Conservation (phyloP, 192 early-diverging fungal genomes). For the Backusella sp. region DNA sequence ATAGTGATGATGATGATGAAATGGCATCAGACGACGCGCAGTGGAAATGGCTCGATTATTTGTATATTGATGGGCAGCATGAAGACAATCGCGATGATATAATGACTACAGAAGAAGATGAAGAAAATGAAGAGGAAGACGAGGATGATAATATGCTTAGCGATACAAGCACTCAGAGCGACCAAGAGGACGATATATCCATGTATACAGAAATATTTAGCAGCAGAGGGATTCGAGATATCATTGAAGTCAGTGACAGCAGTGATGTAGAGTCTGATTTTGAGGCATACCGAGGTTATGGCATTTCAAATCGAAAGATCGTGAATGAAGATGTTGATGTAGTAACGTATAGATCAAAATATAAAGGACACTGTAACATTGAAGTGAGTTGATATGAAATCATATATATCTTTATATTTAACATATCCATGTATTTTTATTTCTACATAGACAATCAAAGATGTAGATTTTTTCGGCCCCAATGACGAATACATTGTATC, state of each 20-base stretch:
- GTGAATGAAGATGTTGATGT: slow-evolving; percentile 17
- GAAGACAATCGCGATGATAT: background rate
- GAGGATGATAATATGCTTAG: slow-evolving; percentile 9
- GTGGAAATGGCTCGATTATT: background rate
- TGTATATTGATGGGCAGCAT: background rate
- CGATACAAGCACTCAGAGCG: slow-evolving; percentile 9
- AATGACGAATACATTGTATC: slow-evolving; percentile 70
- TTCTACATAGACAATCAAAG: slow-evolving; percentile 61
- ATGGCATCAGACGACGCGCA: background rate
- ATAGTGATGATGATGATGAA: slow-evolving; percentile 5
- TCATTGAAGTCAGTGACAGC: slow-evolving; percentile 24
- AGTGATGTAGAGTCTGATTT: slow-evolving; percentile 1
- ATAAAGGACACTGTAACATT: slow-evolving; percentile 33
- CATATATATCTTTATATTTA: background rate
- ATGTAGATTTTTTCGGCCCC: slow-evolving; percentile 69
- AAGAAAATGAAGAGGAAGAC: background rate
- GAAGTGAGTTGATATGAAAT: slow-evolving; percentile 13
- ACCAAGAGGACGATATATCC: slow-evolving; percentile 2
- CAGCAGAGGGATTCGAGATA: background rate
- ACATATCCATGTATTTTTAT: slow-evolving; percentile 20
- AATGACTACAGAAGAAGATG: slow-evolving; percentile 6
- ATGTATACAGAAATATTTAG: slow-evolving; percentile 10
- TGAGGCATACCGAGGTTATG: background rate
- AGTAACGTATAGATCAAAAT: slow-evolving; percentile 8
- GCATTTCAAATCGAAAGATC: slow-evolving; percentile 1